phyloP scores from a whole-genome alignment of 306 rosid genomes.

The Ormosia emarginata region DNA sequence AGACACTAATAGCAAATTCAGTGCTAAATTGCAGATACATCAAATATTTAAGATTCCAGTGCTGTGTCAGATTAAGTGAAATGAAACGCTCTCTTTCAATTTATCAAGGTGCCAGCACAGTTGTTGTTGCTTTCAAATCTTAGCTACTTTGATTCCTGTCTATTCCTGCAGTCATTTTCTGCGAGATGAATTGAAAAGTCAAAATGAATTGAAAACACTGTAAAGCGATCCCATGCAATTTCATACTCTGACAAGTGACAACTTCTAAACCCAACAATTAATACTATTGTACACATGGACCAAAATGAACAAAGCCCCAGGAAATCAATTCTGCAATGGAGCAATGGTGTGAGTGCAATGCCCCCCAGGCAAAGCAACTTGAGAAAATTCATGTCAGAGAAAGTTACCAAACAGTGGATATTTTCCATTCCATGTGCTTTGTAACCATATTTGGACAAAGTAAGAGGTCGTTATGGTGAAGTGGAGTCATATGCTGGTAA shows the following conservation, averaged over 20 bases:
- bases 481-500: slow-evolving; percentile 14
- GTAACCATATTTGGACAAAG: slow-evolving; percentile 30
- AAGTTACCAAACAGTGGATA: slow-evolving; percentile 54
- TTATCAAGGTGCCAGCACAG: neutral
- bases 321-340: slow-evolving; percentile 23
- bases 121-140: slow-evolving; percentile 6
- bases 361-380: slow-evolving; percentile 49
- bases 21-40: neutral
- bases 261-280: neutral
- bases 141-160: neutral
- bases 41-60: neutral
- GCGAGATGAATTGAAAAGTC: neutral
- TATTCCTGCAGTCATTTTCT: neutral
- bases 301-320: slow-evolving; percentile 13
- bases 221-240: neutral
- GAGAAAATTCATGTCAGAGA: slow-evolving; percentile 20
- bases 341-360: slow-evolving; percentile 18
- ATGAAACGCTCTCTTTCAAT: neutral
- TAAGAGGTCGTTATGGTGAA: slow-evolving; percentile 6
- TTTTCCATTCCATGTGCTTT: slow-evolving; percentile 26
- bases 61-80: neutral
- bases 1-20: neutral
- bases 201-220: neutral
- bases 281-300: slow-evolving; percentile 18
- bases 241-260: neutral